Conservation (phyloP, 176 grass and related monocot species). For the Ensete ventricosum region DNA sequence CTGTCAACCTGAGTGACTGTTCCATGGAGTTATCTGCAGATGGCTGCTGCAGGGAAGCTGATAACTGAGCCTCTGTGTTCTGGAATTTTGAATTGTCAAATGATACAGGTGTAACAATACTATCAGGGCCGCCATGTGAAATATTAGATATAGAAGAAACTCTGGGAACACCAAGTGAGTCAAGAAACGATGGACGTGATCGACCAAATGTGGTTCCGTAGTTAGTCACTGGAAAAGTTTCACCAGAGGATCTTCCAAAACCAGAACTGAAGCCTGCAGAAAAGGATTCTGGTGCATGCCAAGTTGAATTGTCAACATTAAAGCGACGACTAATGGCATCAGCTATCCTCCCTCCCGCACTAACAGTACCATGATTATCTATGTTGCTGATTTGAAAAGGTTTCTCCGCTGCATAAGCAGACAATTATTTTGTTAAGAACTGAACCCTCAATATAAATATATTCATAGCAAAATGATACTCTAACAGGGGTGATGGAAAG, state of each 20-base stretch:
- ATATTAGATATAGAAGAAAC: constrained; percentile 19
- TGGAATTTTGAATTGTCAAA: constrained; percentile 27
- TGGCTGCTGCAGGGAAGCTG: constrained; percentile 28
- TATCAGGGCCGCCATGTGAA: constrained; percentile 28
- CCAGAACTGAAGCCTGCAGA: constrained; percentile 21
- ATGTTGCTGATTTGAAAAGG: constrained; percentile 21
- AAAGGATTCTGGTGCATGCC: constrained; percentile 26
- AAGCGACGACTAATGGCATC: constrained; percentile 31
- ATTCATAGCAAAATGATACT: not conserved
- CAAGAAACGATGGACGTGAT: constrained; percentile 78
- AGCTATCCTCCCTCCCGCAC: constrained; percentile 17
- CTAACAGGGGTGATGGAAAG: not conserved
- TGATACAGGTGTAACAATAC: constrained; percentile 27
- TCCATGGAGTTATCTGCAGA: constrained; percentile 22
- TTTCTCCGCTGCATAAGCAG: constrained; percentile 29
- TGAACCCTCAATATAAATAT: not conserved
- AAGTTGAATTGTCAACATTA: constrained; percentile 25
- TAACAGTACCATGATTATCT: constrained; percentile 23
- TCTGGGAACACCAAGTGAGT: constrained; percentile 70
- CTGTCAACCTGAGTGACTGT: constrained; percentile 29
- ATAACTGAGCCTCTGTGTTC: constrained; percentile 4
- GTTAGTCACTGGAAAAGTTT: constrained; percentile 20
- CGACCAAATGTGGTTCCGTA: constrained; percentile 49
- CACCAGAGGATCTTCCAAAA: constrained; percentile 27
- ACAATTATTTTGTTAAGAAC: constrained; percentile 11